These are phyloP conservation scores for Phalaenopsis hybrid DNA, from an alignment of 116 monocot species.

Conservation along the genomic window DNA sequence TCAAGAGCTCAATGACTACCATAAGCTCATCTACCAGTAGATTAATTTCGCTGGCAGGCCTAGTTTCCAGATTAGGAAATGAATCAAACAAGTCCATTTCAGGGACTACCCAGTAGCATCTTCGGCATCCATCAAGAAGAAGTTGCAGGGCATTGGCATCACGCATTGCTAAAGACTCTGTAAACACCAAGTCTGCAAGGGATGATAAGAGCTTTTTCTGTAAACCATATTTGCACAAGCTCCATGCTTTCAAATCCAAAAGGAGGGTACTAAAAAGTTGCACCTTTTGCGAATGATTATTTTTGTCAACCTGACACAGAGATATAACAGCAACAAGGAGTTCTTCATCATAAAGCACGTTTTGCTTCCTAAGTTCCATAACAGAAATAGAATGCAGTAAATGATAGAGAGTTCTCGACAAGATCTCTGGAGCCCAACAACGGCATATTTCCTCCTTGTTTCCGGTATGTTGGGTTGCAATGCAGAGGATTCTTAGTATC, in stretches of 20 bases:
- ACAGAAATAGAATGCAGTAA: constrained; percentile 50
- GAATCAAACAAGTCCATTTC: constrained; percentile 64
- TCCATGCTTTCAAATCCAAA: constrained; percentile 94
- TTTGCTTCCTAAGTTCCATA: constrained; percentile 38
- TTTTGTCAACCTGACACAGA: constrained; percentile 81
- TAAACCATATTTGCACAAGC: constrained; percentile 81
- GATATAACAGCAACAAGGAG: constrained; percentile 78
- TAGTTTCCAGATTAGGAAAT: constrained; percentile 43
- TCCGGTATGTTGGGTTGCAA: constrained; percentile 78
- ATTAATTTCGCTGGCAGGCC: constrained; percentile 79
- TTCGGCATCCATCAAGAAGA: constrained; percentile 98
- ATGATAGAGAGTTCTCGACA: constrained; percentile 67
- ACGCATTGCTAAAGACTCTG: constrained; percentile 73
- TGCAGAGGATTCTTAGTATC: constrained; percentile 74
- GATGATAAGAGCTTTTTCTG: constrained; percentile 98
- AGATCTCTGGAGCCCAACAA: constrained; percentile 65
- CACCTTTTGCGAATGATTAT: constrained; percentile 73
- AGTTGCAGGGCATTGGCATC: constrained; percentile 87
- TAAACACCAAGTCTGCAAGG: constrained; percentile 96
- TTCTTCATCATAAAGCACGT: constrained; percentile 61
- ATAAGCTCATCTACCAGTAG: constrained; percentile 93
- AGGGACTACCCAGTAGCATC: constrained; percentile 78
- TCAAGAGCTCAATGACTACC: constrained; percentile 86
- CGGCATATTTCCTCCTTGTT: constrained; percentile 80
- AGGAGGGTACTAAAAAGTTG: constrained; percentile 83